Evolutionary conservation across 2,329 filamentous ascomycete genomes (phyloP), one percentile per base, ranked within the genome.

Genomic region (Venturia aucupariae): DNA sequence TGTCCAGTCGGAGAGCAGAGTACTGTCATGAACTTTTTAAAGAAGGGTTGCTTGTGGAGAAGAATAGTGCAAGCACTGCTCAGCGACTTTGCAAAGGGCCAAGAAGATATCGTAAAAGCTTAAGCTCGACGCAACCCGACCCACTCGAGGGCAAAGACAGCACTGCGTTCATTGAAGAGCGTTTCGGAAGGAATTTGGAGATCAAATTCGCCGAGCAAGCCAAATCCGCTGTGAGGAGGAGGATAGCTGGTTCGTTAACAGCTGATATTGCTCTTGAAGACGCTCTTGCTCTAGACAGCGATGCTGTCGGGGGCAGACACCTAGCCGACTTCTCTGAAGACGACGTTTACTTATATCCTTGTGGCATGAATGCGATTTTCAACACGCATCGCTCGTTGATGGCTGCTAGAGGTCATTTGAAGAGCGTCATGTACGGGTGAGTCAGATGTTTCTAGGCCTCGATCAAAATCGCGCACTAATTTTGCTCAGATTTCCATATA

Each of bases 361-460:
- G 84, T 48, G 94, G 94, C 44, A 99, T 99, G 92, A 97, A 91
- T 71, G 86, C 93, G 62, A 97, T 99, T 55, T 99, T 91, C 78
- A 91, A 90, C 69, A 83, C 90, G 0, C 94, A 99, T 73, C 86
- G 88, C 60, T 85, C 84, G 54, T 79, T 97, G 61, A 78, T 93
- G 67, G 78, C 80, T 62, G 81, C 85, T 0, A 84, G 87, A 44
- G 86, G 86, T 3, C 78, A 81, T 8, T 72, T 84, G 66, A 89
- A 90, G 75, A 95, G 91, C 74, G 86, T 99, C 72, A 92, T 89
- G 71, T 97, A 91, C 71, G 94, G 94, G 75, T 78, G 70, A 62
- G 71, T 54, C 27, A n/a, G 30, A 57, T n/a, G 35, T 13, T 24
- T 24, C 4, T 22, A 17, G 15, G 19, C 13, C 17, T 27, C 11